Base-by-base conservation (phyloP, 2,329 filamentous ascomycete species). In the Cladosporium oxysporum region DNA sequence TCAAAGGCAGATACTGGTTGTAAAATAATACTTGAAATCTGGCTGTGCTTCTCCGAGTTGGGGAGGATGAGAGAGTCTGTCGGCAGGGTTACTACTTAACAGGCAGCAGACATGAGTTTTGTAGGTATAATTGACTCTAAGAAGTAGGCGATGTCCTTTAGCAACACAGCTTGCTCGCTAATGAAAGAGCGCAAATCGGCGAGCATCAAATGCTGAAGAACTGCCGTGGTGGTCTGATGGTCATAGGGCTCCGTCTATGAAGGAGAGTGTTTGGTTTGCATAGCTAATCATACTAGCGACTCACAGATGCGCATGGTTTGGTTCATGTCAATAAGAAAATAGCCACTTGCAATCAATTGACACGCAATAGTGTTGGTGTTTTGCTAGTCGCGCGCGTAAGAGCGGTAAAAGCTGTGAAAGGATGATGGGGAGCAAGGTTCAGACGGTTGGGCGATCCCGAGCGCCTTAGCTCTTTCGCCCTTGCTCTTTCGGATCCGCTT, bases 391-490 rank as follows among this genome's bases (percentile, higher is more conserved):
- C 18, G 37, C 37, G 37, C 37, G 37, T 44, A 21, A 44, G 37
- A 7, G n/a, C n/a, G 41, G n/a, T 47, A 23, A 28, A 29, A 7
- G n/a, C n/a, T n/a, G n/a, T 47, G 12, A 28, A 29, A 26, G 26
- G 33, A 33, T 55, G 29, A 33, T n/a, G 52, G 33, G 12, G 26
- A 10, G 23, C 52, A 55, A 55, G 52, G 28, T 55, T 55, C 18
- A 55, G 26, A 33, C 52, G 29, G 28, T 29, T 29, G 28, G 52
- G 52, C 52, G 52, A 55, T 55, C 52, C 52, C 52, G 28, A 55
- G 52, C 52, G 18, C 28, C 50, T 53, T 55, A 29, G 29, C 52
- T 35, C 29, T 8, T 5, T 29, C 21, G 52, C 52, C 52, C 28
- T 55, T 31, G 29, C n/a, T 33, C 16, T 55, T 31, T 55, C 52